A percentile compares a stretch with the other conserved stretches of the same genome.
phyloP scores from a whole-genome alignment of 306 rosid species.

The Citrullus colocynthis region DNA sequence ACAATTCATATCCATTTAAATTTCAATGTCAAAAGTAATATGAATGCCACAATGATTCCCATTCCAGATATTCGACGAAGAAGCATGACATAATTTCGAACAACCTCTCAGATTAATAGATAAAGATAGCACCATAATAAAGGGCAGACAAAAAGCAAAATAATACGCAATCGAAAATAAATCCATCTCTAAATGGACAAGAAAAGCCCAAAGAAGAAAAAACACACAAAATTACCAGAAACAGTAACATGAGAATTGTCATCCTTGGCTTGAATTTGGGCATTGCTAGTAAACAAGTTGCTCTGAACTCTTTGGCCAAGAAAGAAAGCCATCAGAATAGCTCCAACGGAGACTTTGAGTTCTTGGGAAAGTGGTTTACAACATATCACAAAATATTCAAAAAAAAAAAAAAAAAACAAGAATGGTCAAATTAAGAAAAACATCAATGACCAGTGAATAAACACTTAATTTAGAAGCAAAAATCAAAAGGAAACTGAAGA shows the following conservation, averaged over 20 bases:
- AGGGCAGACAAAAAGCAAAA: background rate
- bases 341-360: constrained; percentile 66
- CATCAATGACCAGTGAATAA: too few relatives aligned
- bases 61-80: background rate
- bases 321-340: constrained; percentile 86
- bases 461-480: too few relatives aligned
- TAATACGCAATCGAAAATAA: background rate
- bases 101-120: background rate
- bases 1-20: background rate
- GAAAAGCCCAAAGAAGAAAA: background rate
- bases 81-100: background rate
- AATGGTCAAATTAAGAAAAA: too few relatives aligned
- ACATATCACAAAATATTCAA: too few relatives aligned
- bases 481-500: too few relatives aligned
- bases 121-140: background rate
- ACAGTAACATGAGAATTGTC: constrained; percentile 82
- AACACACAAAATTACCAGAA: constrained; percentile 48
- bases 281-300: constrained; percentile 29
- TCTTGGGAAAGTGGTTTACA: constrained; percentile 41
- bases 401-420: too few relatives aligned
- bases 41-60: background rate
- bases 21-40: background rate
- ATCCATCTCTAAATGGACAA: background rate
- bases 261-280: constrained; percentile 53
- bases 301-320: constrained; percentile 73